Conservation (phyloP, 2,329 filamentous ascomycete genomes). For the Phyllosticta paracitricarpa region DNA sequence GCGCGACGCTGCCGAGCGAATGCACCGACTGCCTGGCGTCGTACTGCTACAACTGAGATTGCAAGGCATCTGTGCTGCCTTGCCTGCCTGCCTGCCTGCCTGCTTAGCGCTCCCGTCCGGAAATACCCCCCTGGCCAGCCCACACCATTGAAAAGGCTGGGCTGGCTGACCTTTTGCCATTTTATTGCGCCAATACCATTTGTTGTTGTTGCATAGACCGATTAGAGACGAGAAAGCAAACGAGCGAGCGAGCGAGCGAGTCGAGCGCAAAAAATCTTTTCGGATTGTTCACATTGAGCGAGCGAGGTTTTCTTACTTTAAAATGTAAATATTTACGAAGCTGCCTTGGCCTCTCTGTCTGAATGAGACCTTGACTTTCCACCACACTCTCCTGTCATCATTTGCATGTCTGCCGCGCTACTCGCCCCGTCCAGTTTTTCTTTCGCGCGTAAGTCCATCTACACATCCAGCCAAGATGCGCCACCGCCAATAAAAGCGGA, state of each 20-base stretch:
- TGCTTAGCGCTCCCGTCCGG: no score
- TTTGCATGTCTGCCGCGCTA: no score
- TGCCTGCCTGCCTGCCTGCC: no score
- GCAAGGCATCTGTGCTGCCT: no score
- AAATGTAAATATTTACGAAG: not conserved
- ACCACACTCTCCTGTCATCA: no score
- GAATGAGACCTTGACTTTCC: no score
- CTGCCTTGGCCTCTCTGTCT: not conserved
- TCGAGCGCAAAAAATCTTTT: not conserved
- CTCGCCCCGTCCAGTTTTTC: not conserved
- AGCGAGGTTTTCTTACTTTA: not conserved
- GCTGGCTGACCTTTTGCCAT: not conserved
- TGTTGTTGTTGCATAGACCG: not conserved
- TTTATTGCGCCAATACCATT: not conserved
- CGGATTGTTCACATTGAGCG: no score
- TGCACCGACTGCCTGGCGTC: not conserved
- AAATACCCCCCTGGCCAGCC: no score
- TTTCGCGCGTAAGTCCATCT: not conserved
- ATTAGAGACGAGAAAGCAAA: not conserved
- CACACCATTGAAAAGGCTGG: no score
- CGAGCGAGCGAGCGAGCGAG: not conserved
- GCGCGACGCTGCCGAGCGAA: conserved; percentile 1
- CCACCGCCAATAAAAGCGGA: not conserved
- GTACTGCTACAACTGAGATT: conserved; percentile 7
- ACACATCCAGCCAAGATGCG: not conserved